Base-by-base conservation (phyloP, 2,329 filamentous ascomycete genomes). In the Talaromyces verruculosus region DNA sequence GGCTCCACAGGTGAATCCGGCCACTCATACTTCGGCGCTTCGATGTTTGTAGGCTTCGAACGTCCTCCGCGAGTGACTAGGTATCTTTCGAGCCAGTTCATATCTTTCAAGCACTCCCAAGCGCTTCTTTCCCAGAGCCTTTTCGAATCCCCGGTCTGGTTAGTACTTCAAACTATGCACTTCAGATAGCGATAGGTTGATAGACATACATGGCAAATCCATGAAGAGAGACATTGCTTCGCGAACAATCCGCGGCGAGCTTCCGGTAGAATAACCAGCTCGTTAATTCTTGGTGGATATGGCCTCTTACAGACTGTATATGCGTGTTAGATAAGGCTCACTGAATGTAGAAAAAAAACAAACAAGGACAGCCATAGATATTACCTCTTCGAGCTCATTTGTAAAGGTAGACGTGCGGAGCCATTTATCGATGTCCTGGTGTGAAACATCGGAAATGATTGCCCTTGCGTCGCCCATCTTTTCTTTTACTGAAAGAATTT, bases 181-280 rank as follows among this genome's bases (percentile, higher is more conserved):
- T 22, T 22, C 1, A 15, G 2, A 37, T 57, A n/a, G 2, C 2
- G 39, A 57, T 17, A 6, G 5, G 2, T 22, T 19, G 33, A 22
- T 22, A 39, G 11, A 57, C 66, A 25, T 68, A 72, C 71, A 72
- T 67, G 22, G 65, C 62, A 39, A 71, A 72, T 19, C 71, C 71
- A 33, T 72, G 71, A 53, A 72, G 65, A 5, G 67, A 39, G 33
- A 72, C 47, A 39, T 72, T 72, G 25, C 68, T 61, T 15, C 71
- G 69, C 37, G 55, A 62, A 55, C 71, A 72, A 60, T 72, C 71
- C 2, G 67, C 65, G 19, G 68, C 68, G 41, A 72, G 64, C 62
- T 72, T 72, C 30, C 71, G 69, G 59, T 64, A 72, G 66, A 72
- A 70, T 17, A 72, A 57, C 71, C 71, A 72, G 51, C 65, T 68